Conservation (phyloP, 768 basidiomycete species). For the Tylopilus subfusipes region DNA sequence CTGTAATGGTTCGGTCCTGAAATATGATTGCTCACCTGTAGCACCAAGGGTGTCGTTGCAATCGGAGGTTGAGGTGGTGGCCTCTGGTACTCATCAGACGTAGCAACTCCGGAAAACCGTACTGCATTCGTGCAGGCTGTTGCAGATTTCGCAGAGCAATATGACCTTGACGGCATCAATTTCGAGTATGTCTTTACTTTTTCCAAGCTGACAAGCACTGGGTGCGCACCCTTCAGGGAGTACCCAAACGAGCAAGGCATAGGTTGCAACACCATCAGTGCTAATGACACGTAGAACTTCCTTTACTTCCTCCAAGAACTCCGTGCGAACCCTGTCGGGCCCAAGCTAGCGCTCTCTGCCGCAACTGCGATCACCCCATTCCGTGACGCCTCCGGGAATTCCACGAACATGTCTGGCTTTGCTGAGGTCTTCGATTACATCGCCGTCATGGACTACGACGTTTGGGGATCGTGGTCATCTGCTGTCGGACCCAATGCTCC, state of each 20-base stretch:
- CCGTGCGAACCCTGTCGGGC: constrained; percentile 46
- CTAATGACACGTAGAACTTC: constrained; percentile 70
- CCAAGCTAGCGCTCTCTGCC: constrained; percentile 63
- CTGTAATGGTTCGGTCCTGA: neutral
- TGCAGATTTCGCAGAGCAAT: constrained; percentile 42
- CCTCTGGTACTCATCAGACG: constrained; percentile 59
- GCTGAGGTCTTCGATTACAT: constrained; percentile 66
- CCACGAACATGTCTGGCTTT: constrained; percentile 68
- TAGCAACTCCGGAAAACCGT: constrained; percentile 54
- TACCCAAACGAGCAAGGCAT: constrained; percentile 68
- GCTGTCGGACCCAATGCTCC: constrained; percentile 79
- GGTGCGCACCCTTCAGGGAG: constrained; percentile 56
- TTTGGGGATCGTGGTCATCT: constrained; percentile 51
- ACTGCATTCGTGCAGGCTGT: constrained; percentile 60
- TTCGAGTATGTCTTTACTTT: constrained; percentile 23
- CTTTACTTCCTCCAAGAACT: constrained; percentile 71
- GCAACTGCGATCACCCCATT: constrained; percentile 70
- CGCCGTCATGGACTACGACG: constrained; percentile 63
- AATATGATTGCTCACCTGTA: neutral
- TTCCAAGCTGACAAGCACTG: neutral
- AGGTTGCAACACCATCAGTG: constrained; percentile 59
- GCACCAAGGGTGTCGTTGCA: constrained; percentile 54
- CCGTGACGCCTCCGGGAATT: constrained; percentile 47
- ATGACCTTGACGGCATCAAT: constrained; percentile 54
- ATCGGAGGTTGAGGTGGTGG: constrained; percentile 74